These are phyloP conservation scores for Sonneratia caseolaris DNA, from an alignment of 345 rosid genomes.

Conservation along the genomic window DNA sequence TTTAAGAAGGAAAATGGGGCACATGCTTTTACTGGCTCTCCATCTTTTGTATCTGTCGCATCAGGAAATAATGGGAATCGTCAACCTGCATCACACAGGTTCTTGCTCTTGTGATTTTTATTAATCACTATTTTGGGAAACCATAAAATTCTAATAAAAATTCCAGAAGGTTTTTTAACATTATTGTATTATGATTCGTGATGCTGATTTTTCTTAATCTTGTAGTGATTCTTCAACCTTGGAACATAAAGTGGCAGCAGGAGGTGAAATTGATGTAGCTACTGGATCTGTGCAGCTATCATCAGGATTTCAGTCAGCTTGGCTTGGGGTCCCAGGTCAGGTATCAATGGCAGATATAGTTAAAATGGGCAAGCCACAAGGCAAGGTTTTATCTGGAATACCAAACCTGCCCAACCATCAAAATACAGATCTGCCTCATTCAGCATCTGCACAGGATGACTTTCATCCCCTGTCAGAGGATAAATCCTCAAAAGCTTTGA, in stretches of 20 bases:
- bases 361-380: conserved; percentile 90
- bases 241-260: conserved; percentile 37
- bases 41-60: conserved; percentile 42
- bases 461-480: conserved; percentile 21
- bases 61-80: conserved; percentile 27
- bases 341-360: conserved; percentile 96
- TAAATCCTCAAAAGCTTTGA: conserved; percentile 23
- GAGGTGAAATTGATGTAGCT: conserved; percentile 35
- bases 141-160: not conserved
- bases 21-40: conserved; percentile 34
- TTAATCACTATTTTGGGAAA: not conserved
- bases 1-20: conserved; percentile 76
- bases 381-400: conserved; percentile 28
- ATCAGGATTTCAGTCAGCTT: conserved; percentile 66
- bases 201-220: not conserved
- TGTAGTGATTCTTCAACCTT: conserved; percentile 48
- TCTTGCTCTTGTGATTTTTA: conserved; percentile 3
- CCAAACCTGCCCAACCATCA: conserved; percentile 23
- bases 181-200: not conserved
- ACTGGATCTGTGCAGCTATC: conserved; percentile 37
- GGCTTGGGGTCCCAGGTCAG: conserved; percentile 76
- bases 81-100: conserved; percentile 44
- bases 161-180: not conserved
- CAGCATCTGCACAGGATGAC: conserved; percentile 21
- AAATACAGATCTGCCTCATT: conserved; percentile 20